Evolutionary conservation across 2,329 filamentous ascomycete species (phyloP), one percentile per base, ranked within the genome.

Genomic region (Gaeumannomyces tritici): DNA sequence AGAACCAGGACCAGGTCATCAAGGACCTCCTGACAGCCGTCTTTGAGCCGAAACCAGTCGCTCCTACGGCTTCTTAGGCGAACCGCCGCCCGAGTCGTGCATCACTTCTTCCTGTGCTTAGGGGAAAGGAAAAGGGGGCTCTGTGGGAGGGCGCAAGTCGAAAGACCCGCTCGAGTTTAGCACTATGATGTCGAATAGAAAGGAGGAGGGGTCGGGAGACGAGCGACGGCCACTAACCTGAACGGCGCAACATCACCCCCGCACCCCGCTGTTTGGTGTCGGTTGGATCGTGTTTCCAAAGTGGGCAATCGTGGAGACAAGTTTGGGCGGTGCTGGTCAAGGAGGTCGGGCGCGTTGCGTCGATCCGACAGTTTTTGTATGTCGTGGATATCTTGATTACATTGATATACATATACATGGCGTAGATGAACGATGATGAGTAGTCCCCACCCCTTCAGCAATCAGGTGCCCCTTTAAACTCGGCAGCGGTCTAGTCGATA

Each of bases 1-100:
- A 92, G 81, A 86, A 85, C 67, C 90, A 92, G 72, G 82, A 83
- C 67, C 83, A 89, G 73, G 93, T 99, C 24, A 82, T 97, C 61
- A 85, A 90, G 68, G 89, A 96, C 72, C 79, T 99, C 67, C 83
- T 98, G 68, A 83, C 85, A 67, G 91, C 90, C n/a, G 91, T 97
- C 51, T 88, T 91, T 68, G 87, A 93, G 66, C 89, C 93, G 66
- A 87, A 91, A 75, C 89, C 93, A 18, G 83, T 89, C 66, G 68
- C 80, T 18, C 79, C 79, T 8, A 66, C 70, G 24, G 62, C 64
- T 59, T 64, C 65, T 29, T 68, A 62, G 47, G 27, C n/a, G 33
- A 29, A 9, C 42, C 6, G 15, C 42, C 21, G 42, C 42, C 2
- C 29, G 29, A 9, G 4, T n/a, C n/a, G n/a, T 31, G 5, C 24